These are phyloP conservation scores for Chaetomiaceae sp. DNA, from an alignment of 2,329 filamentous ascomycete species.

Conservation along the genomic window DNA sequence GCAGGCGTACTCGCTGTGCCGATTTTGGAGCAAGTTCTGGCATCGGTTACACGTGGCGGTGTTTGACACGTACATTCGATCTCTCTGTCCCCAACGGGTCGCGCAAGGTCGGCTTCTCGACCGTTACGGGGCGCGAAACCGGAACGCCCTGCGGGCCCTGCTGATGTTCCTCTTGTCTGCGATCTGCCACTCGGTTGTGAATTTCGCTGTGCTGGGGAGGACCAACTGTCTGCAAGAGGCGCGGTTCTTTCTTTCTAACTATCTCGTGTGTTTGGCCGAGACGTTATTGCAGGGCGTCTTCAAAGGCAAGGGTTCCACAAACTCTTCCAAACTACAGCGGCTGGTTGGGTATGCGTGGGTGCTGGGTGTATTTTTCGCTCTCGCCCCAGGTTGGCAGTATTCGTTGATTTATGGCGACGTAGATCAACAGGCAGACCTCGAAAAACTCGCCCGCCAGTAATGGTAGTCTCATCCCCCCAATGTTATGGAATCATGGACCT, in stretches of 20 bases:
- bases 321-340: neutral
- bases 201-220: neutral
- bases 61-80: neutral
- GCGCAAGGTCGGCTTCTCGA: too few species aligned
- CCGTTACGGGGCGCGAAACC: too few species aligned
- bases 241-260: neutral
- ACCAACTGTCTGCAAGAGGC: neutral
- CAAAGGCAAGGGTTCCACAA: neutral
- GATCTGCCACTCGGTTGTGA: neutral
- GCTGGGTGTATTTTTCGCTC: neutral
- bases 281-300: neutral
- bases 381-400: neutral
- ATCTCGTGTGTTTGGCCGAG: neutral
- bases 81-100: neutral
- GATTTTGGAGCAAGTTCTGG: conserved; percentile 29
- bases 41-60: conserved; percentile 12
- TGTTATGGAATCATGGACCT: too few species aligned
- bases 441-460: too few species aligned
- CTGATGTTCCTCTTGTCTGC: neutral
- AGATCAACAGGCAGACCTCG: too few species aligned
- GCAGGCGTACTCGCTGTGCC: conserved; percentile 22
- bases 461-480: too few species aligned
- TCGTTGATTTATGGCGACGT: neutral
- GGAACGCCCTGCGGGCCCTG: neutral
- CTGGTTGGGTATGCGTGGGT: neutral